A percentile compares a stretch with the other conserved stretches of the same genome.
Evolutionary conservation across 805 yeast genomes (phyloP).

Genomic region (Schwanniomyces vanrijiae): DNA sequence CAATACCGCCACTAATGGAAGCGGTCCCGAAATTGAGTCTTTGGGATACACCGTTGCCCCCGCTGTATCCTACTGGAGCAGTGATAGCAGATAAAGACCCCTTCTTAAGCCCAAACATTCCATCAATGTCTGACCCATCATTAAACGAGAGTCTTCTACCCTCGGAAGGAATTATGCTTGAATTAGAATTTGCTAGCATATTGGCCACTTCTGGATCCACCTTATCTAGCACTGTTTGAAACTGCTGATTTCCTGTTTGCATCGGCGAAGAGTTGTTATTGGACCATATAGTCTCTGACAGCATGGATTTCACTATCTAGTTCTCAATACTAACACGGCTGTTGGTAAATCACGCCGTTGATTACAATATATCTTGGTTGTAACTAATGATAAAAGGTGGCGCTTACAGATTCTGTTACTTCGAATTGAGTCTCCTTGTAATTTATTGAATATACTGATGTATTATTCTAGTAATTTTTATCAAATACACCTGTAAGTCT

Average conservation of each 20-base stretch:
- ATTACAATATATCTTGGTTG: not conserved
- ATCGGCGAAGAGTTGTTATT: slow-evolving; percentile 24
- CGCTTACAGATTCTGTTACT: not conserved
- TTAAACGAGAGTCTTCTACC: slow-evolving; percentile 41
- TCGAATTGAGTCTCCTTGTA: not conserved
- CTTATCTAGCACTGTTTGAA: slow-evolving; percentile 33
- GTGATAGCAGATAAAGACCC: slow-evolving; percentile 49
- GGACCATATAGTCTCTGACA: slow-evolving; percentile 46
- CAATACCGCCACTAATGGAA: slow-evolving; percentile 57
- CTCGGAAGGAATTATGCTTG: slow-evolving; percentile 9
- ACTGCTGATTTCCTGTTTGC: slow-evolving; percentile 21
- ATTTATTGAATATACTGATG: not conserved
- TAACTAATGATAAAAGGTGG: not conserved
- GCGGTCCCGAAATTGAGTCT: slow-evolving; percentile 54
- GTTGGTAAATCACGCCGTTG: not conserved
- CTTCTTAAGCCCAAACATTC: slow-evolving; percentile 45
- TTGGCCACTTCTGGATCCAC: slow-evolving; percentile 44
- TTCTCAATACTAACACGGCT: not conserved
- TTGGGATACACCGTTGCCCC: slow-evolving; percentile 16
- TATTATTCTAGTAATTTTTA: not conserved
- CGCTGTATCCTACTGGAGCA: slow-evolving; percentile 41
- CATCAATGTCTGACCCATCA: slow-evolving; percentile 46
- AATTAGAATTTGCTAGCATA: slow-evolving; percentile 17
- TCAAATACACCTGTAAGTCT: not conserved
- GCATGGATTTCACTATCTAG: slow-evolving; percentile 16